These are phyloP conservation scores for Periconia digitata DNA, from an alignment of 2,329 filamentous ascomycete species.

Conservation along the genomic window DNA sequence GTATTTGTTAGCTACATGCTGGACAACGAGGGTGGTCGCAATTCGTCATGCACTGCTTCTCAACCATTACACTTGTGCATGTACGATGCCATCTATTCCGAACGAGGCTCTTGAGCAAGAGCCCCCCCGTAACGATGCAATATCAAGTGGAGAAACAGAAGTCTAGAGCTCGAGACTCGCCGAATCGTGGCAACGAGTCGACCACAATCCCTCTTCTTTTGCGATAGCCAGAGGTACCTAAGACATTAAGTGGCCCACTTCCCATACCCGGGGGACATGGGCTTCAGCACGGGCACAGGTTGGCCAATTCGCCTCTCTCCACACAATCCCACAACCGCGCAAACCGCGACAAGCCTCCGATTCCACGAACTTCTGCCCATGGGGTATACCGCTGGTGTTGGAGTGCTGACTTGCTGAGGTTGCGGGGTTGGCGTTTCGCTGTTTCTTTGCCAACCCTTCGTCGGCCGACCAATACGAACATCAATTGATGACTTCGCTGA, in stretches of 20 bases:
- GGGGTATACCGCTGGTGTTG: neutral
- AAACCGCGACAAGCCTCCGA: conserved; percentile 26
- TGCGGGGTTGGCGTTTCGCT: conserved; percentile 10
- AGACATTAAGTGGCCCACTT: conserved; percentile 17
- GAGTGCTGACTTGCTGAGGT: conserved; percentile 4
- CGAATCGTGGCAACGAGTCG: conserved; percentile 10
- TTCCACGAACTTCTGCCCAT: neutral
- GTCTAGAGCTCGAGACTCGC: conserved; percentile 10
- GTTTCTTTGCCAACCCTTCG: too few species aligned
- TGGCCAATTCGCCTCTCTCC: conserved; percentile 6
- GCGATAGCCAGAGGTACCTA: conserved; percentile 16
- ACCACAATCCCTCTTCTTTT: conserved; percentile 20
- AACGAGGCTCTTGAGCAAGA: neutral
- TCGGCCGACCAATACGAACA: too few species aligned
- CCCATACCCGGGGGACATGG: conserved; percentile 14
- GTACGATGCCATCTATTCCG: neutral
- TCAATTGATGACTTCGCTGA: conserved; percentile 17
- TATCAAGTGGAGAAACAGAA: conserved; percentile 10
- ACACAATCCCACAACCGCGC: conserved; percentile 26
- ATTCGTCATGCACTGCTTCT: neutral
- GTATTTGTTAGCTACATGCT: conserved; percentile 6
- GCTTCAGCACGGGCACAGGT: conserved; percentile 3
- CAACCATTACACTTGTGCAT: neutral
- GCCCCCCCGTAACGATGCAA: neutral
- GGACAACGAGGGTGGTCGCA: conserved; percentile 17